Evolutionary conservation across 1,139 yeast genomes (phyloP).

Genomic region (Petasospora rhodanensis): DNA sequence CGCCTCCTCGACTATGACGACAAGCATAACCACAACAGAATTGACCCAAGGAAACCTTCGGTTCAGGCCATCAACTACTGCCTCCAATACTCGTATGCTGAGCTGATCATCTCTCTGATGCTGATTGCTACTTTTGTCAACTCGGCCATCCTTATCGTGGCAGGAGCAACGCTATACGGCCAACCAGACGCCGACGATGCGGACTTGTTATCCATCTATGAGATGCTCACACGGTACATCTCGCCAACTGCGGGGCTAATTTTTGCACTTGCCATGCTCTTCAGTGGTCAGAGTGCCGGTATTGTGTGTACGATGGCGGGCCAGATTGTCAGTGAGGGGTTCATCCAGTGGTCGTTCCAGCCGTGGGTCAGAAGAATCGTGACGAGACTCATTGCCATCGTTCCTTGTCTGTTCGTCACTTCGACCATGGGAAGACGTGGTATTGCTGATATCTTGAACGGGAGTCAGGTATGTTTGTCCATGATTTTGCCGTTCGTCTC

Average conservation of each 20-base stretch:
- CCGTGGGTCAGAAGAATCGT: conserved; percentile 84
- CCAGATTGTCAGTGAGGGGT: conserved; percentile 95
- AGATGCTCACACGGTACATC: conserved; percentile 63
- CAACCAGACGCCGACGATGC: conserved; percentile 77
- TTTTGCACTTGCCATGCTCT: conserved; percentile 85
- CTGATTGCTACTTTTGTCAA: conserved; percentile 83
- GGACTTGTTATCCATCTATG: conserved; percentile 81
- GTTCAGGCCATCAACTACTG: conserved; percentile 67
- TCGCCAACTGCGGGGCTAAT: conserved; percentile 91
- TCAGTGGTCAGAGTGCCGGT: conserved; percentile 98
- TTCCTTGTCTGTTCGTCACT: conserved; percentile 85
- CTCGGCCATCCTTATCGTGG: conserved; percentile 77
- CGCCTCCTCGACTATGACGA: conserved; percentile 78
- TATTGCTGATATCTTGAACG: conserved; percentile 71
- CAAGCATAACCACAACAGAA: conserved; percentile 37
- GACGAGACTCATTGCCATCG: conserved; percentile 80
- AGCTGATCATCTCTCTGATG: conserved; percentile 67
- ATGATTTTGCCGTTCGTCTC: conserved; percentile 82
- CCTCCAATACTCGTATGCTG: conserved; percentile 69
- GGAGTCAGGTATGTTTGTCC: conserved; percentile 84
- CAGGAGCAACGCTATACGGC: conserved; percentile 73
- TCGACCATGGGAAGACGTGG: conserved; percentile 80
- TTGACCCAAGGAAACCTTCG: conserved; percentile 47
- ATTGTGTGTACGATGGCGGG: conserved; percentile 97
- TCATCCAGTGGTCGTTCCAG: conserved; percentile 74